Conservation (phyloP, 768 basidiomycete species). For the Cystofilobasidium ferigula region DNA sequence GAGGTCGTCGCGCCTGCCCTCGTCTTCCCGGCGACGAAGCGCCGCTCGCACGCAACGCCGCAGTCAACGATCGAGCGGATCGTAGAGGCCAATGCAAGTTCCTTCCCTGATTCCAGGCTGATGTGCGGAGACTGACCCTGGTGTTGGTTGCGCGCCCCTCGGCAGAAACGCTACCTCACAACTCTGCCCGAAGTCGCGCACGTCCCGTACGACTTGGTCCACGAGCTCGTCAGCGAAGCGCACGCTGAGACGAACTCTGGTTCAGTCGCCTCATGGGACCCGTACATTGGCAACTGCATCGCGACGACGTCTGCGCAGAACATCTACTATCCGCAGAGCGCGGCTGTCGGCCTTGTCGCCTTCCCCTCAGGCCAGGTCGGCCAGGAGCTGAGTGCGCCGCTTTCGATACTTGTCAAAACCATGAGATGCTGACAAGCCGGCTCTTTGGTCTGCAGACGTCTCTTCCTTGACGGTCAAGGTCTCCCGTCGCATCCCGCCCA, state of each 20-base stretch:
- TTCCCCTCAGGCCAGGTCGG: slow-evolving; percentile 14
- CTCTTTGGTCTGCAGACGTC: slow-evolving; percentile 4
- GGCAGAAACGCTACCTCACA: slow-evolving; percentile 19
- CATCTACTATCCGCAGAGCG: neutral
- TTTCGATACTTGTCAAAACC: too few species aligned
- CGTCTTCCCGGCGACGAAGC: slow-evolving; percentile 27
- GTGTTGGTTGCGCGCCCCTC: too few species aligned
- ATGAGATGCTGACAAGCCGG: neutral
- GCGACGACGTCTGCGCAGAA: slow-evolving; percentile 15
- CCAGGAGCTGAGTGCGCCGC: slow-evolving; percentile 17
- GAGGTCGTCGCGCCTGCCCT: neutral
- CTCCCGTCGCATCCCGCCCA: neutral
- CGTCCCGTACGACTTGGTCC: slow-evolving; percentile 18
- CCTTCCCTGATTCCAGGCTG: neutral
- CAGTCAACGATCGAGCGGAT: slow-evolving; percentile 33
- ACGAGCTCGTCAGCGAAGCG: slow-evolving; percentile 1
- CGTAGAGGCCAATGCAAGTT: slow-evolving; percentile 1
- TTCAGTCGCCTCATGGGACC: neutral
- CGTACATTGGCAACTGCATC: slow-evolving; percentile 21
- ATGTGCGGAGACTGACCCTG: neutral
- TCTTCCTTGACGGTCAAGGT: neutral
- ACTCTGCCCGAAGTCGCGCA: slow-evolving; percentile 13
- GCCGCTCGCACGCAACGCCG: slow-evolving; percentile 17
- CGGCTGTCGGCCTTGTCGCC: slow-evolving; percentile 8
- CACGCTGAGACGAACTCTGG: neutral